These are phyloP conservation scores for Pleurotus platypus DNA, from an alignment of 768 basidiomycete genomes.

Conservation along the genomic window DNA sequence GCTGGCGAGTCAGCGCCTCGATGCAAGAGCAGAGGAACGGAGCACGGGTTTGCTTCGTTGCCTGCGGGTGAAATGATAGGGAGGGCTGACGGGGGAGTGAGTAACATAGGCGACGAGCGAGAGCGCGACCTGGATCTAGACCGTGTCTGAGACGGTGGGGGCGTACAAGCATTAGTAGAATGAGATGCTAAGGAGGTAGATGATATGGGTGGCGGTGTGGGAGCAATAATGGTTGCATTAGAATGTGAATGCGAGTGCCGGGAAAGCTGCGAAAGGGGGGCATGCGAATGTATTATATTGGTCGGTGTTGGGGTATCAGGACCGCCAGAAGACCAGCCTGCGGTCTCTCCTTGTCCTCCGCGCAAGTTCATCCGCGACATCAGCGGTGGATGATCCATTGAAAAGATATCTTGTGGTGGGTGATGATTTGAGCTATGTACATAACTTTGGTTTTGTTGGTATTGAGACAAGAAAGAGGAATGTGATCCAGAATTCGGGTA, in stretches of 20 bases:
- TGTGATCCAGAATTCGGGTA: constrained; percentile 42
- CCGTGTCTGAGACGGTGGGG: constrained; percentile 12
- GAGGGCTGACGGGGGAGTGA: background rate
- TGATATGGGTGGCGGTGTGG: constrained; percentile 30
- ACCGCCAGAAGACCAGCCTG: constrained; percentile 25
- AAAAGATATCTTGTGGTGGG: constrained; percentile 40
- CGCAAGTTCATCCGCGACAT: constrained; percentile 31
- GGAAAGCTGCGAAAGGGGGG: constrained; percentile 19
- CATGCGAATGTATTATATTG: constrained; percentile 18
- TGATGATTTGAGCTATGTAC: constrained; percentile 17
- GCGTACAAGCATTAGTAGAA: constrained; percentile 14
- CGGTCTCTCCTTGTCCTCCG: constrained; percentile 13
- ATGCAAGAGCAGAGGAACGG: constrained; percentile 21
- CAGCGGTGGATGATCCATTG: constrained; percentile 36
- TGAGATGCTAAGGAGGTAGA: constrained; percentile 19
- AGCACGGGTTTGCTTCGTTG: background rate
- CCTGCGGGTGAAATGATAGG: constrained; percentile 1
- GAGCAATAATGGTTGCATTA: constrained; percentile 43
- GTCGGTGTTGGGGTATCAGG: constrained; percentile 41
- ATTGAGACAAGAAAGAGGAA: constrained; percentile 38
- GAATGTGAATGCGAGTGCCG: constrained; percentile 47
- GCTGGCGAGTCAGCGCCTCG: constrained; percentile 48
- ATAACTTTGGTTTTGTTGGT: constrained; percentile 31
- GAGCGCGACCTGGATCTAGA: constrained; percentile 20
- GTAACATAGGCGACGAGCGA: constrained; percentile 15